Conservation (phyloP, 257 asterid species). For the Hygrophila difformis region DNA sequence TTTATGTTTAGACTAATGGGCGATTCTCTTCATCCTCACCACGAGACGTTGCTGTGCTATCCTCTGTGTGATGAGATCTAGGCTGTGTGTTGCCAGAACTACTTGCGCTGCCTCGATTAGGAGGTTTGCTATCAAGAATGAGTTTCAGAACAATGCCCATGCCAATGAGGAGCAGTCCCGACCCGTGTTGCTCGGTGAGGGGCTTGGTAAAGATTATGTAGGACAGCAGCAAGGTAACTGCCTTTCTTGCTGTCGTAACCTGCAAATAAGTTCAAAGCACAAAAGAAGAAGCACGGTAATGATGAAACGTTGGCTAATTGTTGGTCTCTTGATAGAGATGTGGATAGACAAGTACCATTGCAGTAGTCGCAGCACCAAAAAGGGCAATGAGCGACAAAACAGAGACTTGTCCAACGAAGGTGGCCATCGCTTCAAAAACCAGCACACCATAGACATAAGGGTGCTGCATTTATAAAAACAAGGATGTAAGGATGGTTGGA, state of each 20-base stretch:
- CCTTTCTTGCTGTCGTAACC: constrained; percentile 74
- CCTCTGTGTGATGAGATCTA: constrained; percentile 16
- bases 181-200: constrained; percentile 51
- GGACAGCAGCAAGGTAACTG: constrained; percentile 54
- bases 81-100: constrained; percentile 10
- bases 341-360: constrained; percentile 41
- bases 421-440: constrained; percentile 69
- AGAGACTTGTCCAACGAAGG: constrained; percentile 58
- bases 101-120: constrained; percentile 2
- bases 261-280: constrained; percentile 13
- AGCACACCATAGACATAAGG: constrained; percentile 61
- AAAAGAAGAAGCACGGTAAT: not conserved
- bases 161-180: constrained; percentile 47
- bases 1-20: constrained; percentile 36
- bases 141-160: constrained; percentile 52
- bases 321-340: too few relatives aligned
- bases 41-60: constrained; percentile 15
- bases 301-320: not conserved
- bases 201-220: constrained; percentile 63
- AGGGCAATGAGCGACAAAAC: constrained; percentile 61
- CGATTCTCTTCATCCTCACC: constrained; percentile 46
- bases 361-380: constrained; percentile 70
- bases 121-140: constrained; percentile 34
- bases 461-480: constrained; percentile 32
- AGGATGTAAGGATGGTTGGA: not conserved